These are phyloP conservation scores for Plectosphaerella plurivora DNA, from an alignment of 2,329 filamentous ascomycete genomes.

Conservation along the genomic window DNA sequence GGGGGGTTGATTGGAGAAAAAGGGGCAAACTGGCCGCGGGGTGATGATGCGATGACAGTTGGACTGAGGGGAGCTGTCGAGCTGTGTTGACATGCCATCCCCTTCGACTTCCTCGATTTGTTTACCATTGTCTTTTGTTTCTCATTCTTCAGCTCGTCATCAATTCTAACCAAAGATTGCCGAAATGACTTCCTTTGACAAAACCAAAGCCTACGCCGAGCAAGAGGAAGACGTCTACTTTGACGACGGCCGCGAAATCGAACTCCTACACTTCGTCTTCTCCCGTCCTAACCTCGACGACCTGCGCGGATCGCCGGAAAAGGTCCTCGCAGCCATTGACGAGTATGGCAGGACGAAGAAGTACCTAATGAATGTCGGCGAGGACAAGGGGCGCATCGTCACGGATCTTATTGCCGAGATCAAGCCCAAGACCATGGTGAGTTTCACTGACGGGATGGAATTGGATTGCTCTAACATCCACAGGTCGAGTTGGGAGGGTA, in stretches of 20 bases:
- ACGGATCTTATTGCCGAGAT: slow-evolving; percentile 61
- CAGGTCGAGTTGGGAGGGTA: slow-evolving; percentile 74
- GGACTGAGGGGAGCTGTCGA: background rate
- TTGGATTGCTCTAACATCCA: background rate
- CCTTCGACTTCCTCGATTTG: too few species aligned
- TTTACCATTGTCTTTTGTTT: background rate
- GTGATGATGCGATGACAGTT: too few species aligned
- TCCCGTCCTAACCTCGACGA: slow-evolving; percentile 55
- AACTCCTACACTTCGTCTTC: slow-evolving; percentile 68
- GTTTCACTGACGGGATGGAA: background rate
- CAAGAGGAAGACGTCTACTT: slow-evolving; percentile 40
- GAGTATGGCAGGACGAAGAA: slow-evolving; percentile 58
- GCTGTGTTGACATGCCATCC: too few species aligned
- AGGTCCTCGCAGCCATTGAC: slow-evolving; percentile 66
- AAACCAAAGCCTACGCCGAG: slow-evolving; percentile 32
- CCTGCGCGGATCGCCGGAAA: slow-evolving; percentile 58
- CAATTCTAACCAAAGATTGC: background rate
- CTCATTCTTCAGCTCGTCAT: background rate
- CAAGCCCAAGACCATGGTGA: slow-evolving; percentile 63
- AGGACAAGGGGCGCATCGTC: slow-evolving; percentile 69
- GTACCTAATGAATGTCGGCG: slow-evolving; percentile 77
- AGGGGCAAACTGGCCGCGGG: background rate
- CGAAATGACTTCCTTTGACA: slow-evolving; percentile 22
- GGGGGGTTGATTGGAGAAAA: background rate
- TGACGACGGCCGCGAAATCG: slow-evolving; percentile 70